Conservation (phyloP, 164 flowering plant genomes). For the Umbellularia californica region DNA sequence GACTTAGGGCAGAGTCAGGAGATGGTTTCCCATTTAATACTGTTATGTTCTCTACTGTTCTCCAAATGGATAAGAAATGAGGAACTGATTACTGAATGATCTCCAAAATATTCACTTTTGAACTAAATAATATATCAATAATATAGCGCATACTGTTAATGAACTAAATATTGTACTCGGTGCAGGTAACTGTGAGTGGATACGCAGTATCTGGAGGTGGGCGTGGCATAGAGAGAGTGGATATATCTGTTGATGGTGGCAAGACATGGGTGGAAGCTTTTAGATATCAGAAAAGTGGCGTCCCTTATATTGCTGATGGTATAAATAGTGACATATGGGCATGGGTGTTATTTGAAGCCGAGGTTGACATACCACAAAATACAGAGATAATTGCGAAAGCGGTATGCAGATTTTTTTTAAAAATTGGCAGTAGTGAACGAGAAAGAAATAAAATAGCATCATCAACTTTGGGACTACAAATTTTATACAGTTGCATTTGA, state of each 20-base stretch:
- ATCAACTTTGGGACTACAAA: not conserved
- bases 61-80: not conserved
- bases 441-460: not conserved
- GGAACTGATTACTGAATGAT: not conserved
- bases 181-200: slow-evolving; percentile 69
- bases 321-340: slow-evolving; percentile 82
- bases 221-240: slow-evolving; percentile 94
- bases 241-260: slow-evolving; percentile 84
- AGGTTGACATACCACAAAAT: slow-evolving; percentile 36
- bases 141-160: not conserved
- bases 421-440: not conserved
- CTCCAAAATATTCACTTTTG: too few species aligned
- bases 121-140: not conserved
- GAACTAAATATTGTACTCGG: not conserved
- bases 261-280: slow-evolving; percentile 88
- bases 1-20: too few species aligned
- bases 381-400: slow-evolving; percentile 89
- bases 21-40: not conserved
- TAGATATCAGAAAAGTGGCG: slow-evolving; percentile 58
- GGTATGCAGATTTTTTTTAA: slow-evolving; percentile 34
- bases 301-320: slow-evolving; percentile 59
- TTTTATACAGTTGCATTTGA: not conserved
- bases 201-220: slow-evolving; percentile 98
- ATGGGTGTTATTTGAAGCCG: slow-evolving; percentile 78
- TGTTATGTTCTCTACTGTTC: not conserved